Evolutionary conservation across 768 basidiomycete genomes (phyloP).

Genomic region (Cystobasidiopsis lactophilus): DNA sequence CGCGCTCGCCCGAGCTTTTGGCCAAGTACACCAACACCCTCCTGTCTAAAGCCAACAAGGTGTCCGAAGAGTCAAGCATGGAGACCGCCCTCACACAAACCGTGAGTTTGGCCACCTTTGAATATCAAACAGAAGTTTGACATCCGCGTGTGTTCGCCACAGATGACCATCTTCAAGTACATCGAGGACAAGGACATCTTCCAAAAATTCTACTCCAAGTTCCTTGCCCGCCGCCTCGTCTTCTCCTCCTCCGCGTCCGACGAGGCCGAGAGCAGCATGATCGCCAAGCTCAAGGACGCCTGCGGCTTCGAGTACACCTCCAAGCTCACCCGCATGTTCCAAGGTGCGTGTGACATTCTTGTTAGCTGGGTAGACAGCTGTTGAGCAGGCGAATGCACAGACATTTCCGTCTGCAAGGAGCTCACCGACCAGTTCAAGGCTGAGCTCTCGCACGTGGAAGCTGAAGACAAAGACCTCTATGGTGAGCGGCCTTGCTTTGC

Average conservation of each 20-base stretch:
- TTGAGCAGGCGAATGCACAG: slow-evolving; percentile 26
- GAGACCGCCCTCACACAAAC: slow-evolving; percentile 77
- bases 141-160: background rate
- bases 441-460: slow-evolving; percentile 47
- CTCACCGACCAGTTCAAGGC: slow-evolving; percentile 86
- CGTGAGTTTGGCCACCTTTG: slow-evolving; percentile 30
- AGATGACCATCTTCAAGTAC: slow-evolving; percentile 98
- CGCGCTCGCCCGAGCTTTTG: slow-evolving; percentile 74
- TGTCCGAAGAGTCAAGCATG: slow-evolving; percentile 72
- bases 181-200: slow-evolving; percentile 98
- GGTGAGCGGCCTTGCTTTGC: slow-evolving; percentile 7
- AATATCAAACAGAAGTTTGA: background rate
- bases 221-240: slow-evolving; percentile 77
- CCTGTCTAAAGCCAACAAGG: slow-evolving; percentile 82
- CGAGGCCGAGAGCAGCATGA: slow-evolving; percentile 93
- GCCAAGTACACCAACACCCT: slow-evolving; percentile 79
- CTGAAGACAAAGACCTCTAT: slow-evolving; percentile 41
- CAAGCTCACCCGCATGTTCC: slow-evolving; percentile 92
- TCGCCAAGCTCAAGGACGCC: slow-evolving; percentile 84
- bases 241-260: slow-evolving; percentile 78
- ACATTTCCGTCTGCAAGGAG: slow-evolving; percentile 88
- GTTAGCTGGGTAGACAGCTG: background rate
- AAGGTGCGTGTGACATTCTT: slow-evolving; percentile 32
- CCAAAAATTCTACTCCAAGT: slow-evolving; percentile 91
- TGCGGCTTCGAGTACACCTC: slow-evolving; percentile 94